Conservation (phyloP, 768 basidiomycete genomes). For the Serendipita vermifera region DNA sequence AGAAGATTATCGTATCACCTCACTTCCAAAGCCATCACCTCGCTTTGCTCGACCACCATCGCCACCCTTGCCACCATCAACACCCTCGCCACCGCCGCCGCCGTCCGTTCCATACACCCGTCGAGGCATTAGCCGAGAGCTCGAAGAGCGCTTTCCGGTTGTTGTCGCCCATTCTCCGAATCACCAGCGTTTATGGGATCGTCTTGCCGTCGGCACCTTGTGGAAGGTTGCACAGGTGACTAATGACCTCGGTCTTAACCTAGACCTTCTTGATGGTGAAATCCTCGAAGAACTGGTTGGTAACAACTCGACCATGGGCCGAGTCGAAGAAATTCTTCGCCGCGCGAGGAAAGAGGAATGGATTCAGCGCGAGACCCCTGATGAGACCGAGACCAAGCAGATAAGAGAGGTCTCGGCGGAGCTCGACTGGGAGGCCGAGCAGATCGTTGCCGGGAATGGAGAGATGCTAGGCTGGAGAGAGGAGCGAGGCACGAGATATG, state of each 20-base stretch:
- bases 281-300: neutral
- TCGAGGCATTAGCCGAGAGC: no score
- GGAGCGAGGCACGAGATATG: neutral
- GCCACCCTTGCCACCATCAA: no score
- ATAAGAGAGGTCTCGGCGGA: neutral
- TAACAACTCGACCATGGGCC: neutral
- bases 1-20: no score
- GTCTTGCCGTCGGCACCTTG: neutral
- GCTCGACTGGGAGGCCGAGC: constrained; percentile 7
- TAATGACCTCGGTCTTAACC: neutral
- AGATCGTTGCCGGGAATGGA: neutral
- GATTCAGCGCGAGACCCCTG: neutral
- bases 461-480: constrained; percentile 1
- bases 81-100: no score
- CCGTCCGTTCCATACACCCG: no score
- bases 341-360: neutral
- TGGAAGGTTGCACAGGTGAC: neutral
- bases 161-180: neutral
- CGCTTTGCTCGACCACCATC: no score
- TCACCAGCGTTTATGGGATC: neutral
- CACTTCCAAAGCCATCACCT: no score
- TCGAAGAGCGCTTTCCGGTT: neutral
- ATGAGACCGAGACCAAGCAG: neutral
- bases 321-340: neutral
- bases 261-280: neutral